Base-by-base conservation (phyloP, 2,329 filamentous ascomycete species). In the Pseudogymnoascus sp. region DNA sequence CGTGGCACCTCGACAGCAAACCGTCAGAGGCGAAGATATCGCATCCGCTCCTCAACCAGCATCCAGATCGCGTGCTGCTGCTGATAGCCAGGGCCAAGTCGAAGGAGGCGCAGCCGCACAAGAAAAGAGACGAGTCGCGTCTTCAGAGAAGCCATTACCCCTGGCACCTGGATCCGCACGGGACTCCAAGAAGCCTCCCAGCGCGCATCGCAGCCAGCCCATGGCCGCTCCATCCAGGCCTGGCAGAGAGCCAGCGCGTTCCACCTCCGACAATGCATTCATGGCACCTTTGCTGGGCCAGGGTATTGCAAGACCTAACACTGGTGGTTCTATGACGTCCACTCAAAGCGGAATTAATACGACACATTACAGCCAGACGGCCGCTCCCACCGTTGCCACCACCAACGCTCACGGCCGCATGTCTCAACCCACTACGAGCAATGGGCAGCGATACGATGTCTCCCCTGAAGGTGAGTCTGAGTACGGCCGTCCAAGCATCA, bases 391-490 rank as follows among this genome's bases (percentile, higher is more conserved):
- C 60, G 88, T 97, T 66, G 92, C 92, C 60, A 88, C 90, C 69
- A 95, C 92, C 62, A 96, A 95, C 75, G 92, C 85, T 3, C 90
- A 96, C 75, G 93, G 92, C 67, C 90, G 90, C 67, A 92, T 98
- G 71, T 90, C 95, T 68, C 93, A 96, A 74, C 90, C 90, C 10
- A 77, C 71, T 63, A 82, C 76, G 68, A 85, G 83, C 75, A 78
- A 69, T 62, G 79, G 82, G 68, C 85, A 88, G 71, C 85, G 85
- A 68, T 91, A 92, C 73, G 84, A 85, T 61, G 92, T 93, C 34
- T 89, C 89, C 19, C 81, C 85, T 62, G 83, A 87, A 13, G 83
- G 88, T 60, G 78, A 84, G 34, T 71, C 72, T 71, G 85, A 79
- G 74, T 86, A 79, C 78, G 88, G 76, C 73, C 85, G 74, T 79